Conservation (phyloP, 805 yeast species). For the Yamadazyma philogaea region DNA sequence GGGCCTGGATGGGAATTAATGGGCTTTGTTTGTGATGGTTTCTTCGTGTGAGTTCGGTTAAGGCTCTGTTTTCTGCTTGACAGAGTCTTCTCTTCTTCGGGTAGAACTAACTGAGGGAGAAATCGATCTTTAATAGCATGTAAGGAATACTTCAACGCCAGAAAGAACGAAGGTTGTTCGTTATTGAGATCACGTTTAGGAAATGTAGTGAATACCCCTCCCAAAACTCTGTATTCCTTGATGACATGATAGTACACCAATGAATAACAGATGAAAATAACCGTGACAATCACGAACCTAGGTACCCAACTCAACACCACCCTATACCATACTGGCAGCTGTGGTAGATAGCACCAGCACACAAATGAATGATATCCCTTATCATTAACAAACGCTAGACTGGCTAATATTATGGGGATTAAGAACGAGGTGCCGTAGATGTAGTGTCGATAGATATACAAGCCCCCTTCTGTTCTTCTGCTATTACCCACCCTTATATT, state of each 20-base stretch:
- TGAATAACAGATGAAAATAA: slow-evolving; percentile 62
- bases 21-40: not conserved
- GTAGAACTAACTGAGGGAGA: slow-evolving; percentile 28
- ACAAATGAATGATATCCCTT: slow-evolving; percentile 61
- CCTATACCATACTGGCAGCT: slow-evolving; percentile 68
- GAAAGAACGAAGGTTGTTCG: slow-evolving; percentile 32
- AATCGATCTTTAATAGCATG: slow-evolving; percentile 20
- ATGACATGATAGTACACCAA: slow-evolving; percentile 72
- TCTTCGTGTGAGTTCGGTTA: not conserved
- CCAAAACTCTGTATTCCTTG: slow-evolving; percentile 54
- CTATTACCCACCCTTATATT: slow-evolving; percentile 37
- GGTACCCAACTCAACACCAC: slow-evolving; percentile 79
- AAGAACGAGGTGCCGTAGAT: slow-evolving; percentile 59
- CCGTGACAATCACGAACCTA: slow-evolving; percentile 61
- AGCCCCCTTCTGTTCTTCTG: slow-evolving; percentile 62
- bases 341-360: slow-evolving; percentile 79
- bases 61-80: not conserved
- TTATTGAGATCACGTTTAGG: slow-evolving; percentile 8
- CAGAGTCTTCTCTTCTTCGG: slow-evolving; percentile 17
- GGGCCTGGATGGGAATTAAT: not conserved
- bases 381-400: slow-evolving; percentile 59
- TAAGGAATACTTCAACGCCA: slow-evolving; percentile 30
- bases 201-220: slow-evolving; percentile 41
- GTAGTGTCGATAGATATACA: slow-evolving; percentile 53
- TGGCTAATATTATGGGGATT: slow-evolving; percentile 65